Evolutionary conservation across 2,329 filamentous ascomycete genomes (phyloP).

Genomic region (Venturia oleaginea): DNA sequence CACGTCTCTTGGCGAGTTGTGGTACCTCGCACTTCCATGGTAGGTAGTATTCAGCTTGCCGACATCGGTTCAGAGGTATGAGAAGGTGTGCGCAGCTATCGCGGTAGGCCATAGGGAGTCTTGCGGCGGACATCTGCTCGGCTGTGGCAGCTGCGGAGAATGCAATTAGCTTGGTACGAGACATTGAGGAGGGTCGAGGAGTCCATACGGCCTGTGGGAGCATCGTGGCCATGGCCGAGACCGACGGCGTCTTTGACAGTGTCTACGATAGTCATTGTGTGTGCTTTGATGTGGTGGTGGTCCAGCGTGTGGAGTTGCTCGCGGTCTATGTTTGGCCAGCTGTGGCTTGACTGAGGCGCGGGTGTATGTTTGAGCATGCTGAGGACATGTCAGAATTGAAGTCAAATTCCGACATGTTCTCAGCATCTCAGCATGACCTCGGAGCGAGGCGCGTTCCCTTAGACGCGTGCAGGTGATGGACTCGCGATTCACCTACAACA

Average conservation of each 20-base stretch:
- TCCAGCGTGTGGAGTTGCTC: not conserved
- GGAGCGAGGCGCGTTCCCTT: not conserved
- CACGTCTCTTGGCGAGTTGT: not conserved
- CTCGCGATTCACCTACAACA: not conserved
- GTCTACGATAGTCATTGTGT: conserved; percentile 34
- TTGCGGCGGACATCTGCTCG: conserved; percentile 89
- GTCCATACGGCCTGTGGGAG: conserved; percentile 12
- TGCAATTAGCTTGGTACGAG: conserved; percentile 1
- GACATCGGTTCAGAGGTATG: conserved; percentile 93
- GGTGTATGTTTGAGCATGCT: not conserved
- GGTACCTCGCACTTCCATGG: conserved; percentile 95
- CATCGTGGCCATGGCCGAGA: conserved; percentile 25
- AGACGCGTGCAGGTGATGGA: not conserved
- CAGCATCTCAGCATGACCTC: not conserved
- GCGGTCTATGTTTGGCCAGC: not conserved
- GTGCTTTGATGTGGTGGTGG: not conserved
- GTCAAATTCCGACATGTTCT: too few relatives aligned
- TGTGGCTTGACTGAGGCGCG: not conserved
- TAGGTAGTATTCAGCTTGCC: conserved; percentile 82
- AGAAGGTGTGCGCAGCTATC: conserved; percentile 92
- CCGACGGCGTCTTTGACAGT: conserved; percentile 40
- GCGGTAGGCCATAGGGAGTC: conserved; percentile 80
- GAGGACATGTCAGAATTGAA: not conserved
- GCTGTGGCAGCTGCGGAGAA: conserved; percentile 59
- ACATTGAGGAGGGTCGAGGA: not conserved